Conservation (phyloP, 352 stramenopile species). For the Globisporangium rhizosaccharum region DNA sequence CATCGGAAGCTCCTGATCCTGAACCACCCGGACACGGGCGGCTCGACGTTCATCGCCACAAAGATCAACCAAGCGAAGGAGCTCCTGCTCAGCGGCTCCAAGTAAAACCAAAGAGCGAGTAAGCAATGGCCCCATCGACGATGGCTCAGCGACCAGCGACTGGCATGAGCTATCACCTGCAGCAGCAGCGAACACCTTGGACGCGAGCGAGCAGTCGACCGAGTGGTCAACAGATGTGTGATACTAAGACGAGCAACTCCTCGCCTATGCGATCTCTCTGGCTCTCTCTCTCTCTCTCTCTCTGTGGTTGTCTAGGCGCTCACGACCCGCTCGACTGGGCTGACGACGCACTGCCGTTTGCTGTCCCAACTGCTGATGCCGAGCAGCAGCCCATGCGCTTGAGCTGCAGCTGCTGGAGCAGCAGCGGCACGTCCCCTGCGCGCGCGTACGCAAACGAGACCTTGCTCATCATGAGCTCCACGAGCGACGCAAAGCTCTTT, state of each 20-base stretch:
- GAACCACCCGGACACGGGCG: conserved; percentile 99
- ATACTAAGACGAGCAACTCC: neutral
- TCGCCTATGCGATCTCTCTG: neutral
- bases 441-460: conserved; percentile 27
- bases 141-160: neutral
- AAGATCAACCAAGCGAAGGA: conserved; percentile 99
- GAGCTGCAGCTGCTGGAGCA: conserved; percentile 27
- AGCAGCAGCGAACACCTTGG: no score
- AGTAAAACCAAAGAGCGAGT: conserved; percentile 22
- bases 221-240: no score
- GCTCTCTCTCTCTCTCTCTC: neutral
- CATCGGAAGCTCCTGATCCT: conserved; percentile 97
- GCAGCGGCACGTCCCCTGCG: conserved; percentile 16
- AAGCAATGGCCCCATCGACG: neutral
- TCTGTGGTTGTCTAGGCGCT: neutral
- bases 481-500: conserved; percentile 47
- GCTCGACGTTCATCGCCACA: conserved; percentile 96
- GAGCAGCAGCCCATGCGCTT: conserved; percentile 2
- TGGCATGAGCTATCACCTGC: neutral
- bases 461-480: conserved; percentile 34
- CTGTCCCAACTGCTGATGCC: neutral
- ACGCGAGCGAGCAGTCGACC: no score
- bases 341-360: neutral
- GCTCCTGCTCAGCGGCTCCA: conserved; percentile 82
- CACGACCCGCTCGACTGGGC: neutral